Evolutionary conservation across 768 basidiomycete genomes (phyloP), one percentile per base, ranked within the genome.

Genomic region (Mycena filopes): DNA sequence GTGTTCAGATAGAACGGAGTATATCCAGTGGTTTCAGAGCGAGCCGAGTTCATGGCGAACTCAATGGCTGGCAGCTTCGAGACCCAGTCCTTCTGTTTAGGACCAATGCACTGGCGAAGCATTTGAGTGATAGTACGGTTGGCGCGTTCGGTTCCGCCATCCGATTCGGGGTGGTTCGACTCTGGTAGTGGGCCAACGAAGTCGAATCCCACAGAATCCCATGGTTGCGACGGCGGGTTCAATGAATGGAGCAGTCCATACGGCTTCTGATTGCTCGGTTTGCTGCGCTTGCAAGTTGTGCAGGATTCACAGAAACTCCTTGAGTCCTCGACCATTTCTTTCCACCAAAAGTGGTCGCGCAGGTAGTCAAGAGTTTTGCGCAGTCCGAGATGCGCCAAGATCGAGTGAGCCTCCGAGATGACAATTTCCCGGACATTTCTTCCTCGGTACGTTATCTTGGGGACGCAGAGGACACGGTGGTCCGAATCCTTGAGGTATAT

Each of bases 261-360:
- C 3, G 50, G 50, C 33, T 36, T 31, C 33, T 53, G 33, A 80
- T 75, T n/a, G n/a, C n/a, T n/a, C n/a, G n/a, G n/a, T n/a, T n/a
- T n/a, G n/a, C n/a, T n/a, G n/a, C n/a, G n/a, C n/a, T n/a, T n/a
- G n/a, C n/a, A n/a, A n/a, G n/a, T n/a, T n/a, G n/a, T n/a, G n/a
- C n/a, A n/a, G n/a, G n/a, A n/a, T n/a, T n/a, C n/a, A n/a, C n/a
- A n/a, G n/a, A n/a, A n/a, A n/a, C n/a, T n/a, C n/a, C n/a, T n/a
- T n/a, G n/a, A n/a, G n/a, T n/a, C n/a, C n/a, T n/a, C n/a, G n/a
- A n/a, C n/a, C n/a, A n/a, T n/a, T 0, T 61, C 49, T n/a, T 73
- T 73, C 80, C 80, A 79, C 78, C 79, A 80, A 7, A 78, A 74
- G 23, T 75, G 58, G 26, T 79, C 71, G 0, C 68, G 45, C 0